Evolutionary conservation across 106 monocot species (phyloP).

Genomic region (Allium sativum): DNA sequence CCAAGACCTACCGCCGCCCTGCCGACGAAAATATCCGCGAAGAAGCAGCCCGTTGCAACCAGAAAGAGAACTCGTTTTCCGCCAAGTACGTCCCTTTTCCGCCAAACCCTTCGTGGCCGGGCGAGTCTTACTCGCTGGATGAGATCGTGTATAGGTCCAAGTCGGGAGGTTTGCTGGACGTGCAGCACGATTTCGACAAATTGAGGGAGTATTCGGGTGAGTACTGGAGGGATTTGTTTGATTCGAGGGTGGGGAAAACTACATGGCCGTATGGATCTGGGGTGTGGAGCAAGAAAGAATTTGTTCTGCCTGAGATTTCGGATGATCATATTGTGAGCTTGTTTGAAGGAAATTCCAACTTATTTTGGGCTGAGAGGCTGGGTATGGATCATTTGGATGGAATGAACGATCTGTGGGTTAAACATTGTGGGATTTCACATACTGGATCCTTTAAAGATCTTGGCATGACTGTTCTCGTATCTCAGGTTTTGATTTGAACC

Average conservation of each 20-base stretch:
- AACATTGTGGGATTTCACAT: constrained; percentile 89
- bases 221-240: constrained; percentile 80
- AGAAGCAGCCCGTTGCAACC: constrained; percentile 52
- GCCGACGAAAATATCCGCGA: constrained; percentile 88
- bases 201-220: constrained; percentile 54
- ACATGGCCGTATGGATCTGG: constrained; percentile 91
- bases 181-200: constrained; percentile 61
- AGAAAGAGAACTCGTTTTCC: constrained; percentile 25
- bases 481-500: constrained; percentile 19
- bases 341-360: constrained; percentile 90
- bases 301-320: constrained; percentile 74
- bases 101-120: constrained; percentile 5
- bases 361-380: constrained; percentile 91
- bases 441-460: constrained; percentile 91
- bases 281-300: constrained; percentile 98
- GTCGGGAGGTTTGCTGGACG: constrained; percentile 86
- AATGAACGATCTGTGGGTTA: constrained; percentile 92
- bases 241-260: constrained; percentile 75
- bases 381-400: constrained; percentile 67
- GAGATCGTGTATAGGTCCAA: constrained; percentile 79
- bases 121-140: constrained; percentile 79
- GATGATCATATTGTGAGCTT: constrained; percentile 74
- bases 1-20: constrained; percentile 32
- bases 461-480: constrained; percentile 90
- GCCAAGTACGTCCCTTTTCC: constrained; percentile 61